Conservation (phyloP, 768 basidiomycete species). For the Chalciporus chontae region DNA sequence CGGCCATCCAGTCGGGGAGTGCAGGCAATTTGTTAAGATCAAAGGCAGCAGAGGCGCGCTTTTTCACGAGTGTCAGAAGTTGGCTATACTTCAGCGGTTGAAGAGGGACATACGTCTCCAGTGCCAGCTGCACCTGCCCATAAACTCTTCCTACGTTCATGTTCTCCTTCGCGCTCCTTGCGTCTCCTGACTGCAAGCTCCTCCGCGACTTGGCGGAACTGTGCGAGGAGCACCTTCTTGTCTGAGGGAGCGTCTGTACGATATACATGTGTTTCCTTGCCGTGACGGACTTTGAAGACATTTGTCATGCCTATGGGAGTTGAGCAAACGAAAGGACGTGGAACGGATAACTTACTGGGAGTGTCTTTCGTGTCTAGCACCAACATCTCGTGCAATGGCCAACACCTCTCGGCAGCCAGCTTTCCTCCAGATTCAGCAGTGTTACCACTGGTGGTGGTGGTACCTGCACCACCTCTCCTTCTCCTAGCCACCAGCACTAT, state of each 20-base stretch:
- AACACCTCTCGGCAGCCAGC: conserved; percentile 90
- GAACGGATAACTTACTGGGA: conserved; percentile 55
- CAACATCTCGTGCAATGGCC: conserved; percentile 90
- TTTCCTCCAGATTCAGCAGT: conserved; percentile 59
- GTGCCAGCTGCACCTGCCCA: conserved; percentile 49
- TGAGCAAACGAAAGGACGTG: conserved; percentile 3
- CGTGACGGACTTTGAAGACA: conserved; percentile 91
- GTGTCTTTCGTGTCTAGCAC: conserved; percentile 97
- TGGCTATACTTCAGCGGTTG: not conserved
- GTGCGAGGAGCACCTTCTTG: conserved; percentile 80
- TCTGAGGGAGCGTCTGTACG: conserved; percentile 77
- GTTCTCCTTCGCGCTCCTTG: conserved; percentile 91
- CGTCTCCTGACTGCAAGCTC: conserved; percentile 84
- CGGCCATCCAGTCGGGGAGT: conserved; percentile 74
- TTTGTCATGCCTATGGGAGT: conserved; percentile 70
- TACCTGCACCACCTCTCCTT: conserved; percentile 56
- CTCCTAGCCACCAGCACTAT: conserved; percentile 83
- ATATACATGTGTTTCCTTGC: conserved; percentile 94
- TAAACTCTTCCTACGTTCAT: conserved; percentile 80
- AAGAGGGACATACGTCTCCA: conserved; percentile 35
- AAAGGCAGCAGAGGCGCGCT: conserved; percentile 35
- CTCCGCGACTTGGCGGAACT: conserved; percentile 91
- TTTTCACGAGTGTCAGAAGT: conserved; percentile 1
- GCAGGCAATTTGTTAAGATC: conserved; percentile 46
- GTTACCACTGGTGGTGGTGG: conserved; percentile 59